Evolutionary conservation across 495 filamentous ascomycete genomes (phyloP), one percentile per base, ranked within the genome.

Genomic region (Penicillium crystallinum): DNA sequence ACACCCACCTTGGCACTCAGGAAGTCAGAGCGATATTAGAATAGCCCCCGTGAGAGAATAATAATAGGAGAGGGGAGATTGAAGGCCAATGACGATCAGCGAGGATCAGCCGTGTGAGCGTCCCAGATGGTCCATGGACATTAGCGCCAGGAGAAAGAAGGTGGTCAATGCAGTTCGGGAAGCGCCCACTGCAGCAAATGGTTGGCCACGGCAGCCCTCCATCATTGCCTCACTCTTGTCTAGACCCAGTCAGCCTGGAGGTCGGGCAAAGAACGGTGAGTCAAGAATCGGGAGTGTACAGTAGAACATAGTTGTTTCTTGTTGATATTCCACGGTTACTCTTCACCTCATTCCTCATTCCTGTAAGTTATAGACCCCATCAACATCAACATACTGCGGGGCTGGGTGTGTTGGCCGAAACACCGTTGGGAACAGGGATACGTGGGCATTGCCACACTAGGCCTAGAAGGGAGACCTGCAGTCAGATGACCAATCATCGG

Each of bases 141-240:
- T 45, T 52, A 52, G 41, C 49, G 39, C 49, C 49, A 52, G 41
- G 49, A 52, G 49, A 50, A 39, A 42, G n/a, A 45, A 40, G 48
- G 33, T 50, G 49, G 49, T 22, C 49, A 30, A 40, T 52, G 49
- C 50, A 52, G 25, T 41, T 29, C 43, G 48, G 30, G 39, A 31
- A 41, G 36, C 25, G 35, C 47, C 33, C 11, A 23, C 38, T 17
- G 23, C 38, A 41, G 38, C 39, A 42, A 52, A 53, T 53, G 50
- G 37, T 37, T 44, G 50, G 50, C 50, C 50, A 46, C 25, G 38
- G 50, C 50, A 31, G 22, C 50, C 50, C 50, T 46, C 50, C 50
- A 37, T 46, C 50, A 37, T 46, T 33, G 50, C 50, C 50, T 53
- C 50, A 53, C 50, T 45, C 27, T 45, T 19, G 29, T 34, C 48